Conservation (phyloP, 441 rosid species). For the Adansonia grandidieri region DNA sequence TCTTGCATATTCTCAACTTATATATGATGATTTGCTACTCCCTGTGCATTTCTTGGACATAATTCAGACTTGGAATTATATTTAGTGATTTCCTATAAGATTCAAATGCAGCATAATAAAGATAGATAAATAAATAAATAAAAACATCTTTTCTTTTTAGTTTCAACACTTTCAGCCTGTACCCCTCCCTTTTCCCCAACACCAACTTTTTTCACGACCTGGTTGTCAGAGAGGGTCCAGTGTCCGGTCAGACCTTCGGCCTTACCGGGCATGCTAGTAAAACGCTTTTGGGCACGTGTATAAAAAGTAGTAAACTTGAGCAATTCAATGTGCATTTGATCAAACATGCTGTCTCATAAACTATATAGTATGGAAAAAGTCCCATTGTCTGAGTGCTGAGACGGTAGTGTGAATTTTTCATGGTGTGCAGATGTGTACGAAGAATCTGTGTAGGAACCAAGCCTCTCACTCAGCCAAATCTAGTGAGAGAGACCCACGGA, state of each 20-base stretch:
- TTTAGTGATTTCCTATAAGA: no score
- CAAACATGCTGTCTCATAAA: background rate
- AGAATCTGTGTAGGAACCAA: constrained; percentile 27
- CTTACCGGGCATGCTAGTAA: background rate
- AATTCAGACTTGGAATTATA: no score
- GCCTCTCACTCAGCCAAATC: constrained; percentile 25
- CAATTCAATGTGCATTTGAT: background rate
- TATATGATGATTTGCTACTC: background rate
- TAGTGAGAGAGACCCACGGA: constrained; percentile 13
- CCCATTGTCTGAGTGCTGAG: background rate
- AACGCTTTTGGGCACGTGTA: background rate
- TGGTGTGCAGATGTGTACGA: constrained; percentile 17
- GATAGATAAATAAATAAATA: no score
- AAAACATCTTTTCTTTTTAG: background rate
- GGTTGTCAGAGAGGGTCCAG: background rate
- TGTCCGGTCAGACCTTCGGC: background rate
- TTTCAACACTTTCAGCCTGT: background rate
- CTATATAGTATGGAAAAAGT: background rate
- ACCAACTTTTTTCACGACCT: background rate
- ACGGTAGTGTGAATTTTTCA: background rate
- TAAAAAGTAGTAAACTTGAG: background rate
- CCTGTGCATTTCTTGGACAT: background rate
- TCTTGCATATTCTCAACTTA: no score
- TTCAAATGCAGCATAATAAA: no score
- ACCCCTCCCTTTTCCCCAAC: background rate